Evolutionary conservation across 768 basidiomycete genomes (phyloP).

Genomic region (Pisolithus marmoratus): DNA sequence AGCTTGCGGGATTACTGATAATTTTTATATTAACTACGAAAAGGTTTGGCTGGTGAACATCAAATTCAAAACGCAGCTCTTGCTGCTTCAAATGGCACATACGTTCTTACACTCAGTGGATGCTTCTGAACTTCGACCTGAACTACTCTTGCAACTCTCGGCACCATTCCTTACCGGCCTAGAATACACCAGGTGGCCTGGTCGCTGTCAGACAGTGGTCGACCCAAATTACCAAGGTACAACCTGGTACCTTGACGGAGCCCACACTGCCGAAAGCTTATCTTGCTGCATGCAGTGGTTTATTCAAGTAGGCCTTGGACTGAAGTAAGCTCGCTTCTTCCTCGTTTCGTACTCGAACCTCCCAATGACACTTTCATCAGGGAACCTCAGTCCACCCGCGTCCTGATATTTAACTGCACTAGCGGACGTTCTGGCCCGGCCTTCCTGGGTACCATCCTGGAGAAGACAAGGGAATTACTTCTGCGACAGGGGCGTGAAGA

Average conservation of each 20-base stretch:
- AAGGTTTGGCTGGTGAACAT: conserved; percentile 82
- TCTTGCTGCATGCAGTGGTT: conserved; percentile 89
- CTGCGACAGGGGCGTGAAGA: conserved; percentile 33
- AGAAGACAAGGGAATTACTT: conserved; percentile 46
- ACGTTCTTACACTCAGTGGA: conserved; percentile 48
- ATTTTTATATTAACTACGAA: background rate
- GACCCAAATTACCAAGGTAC: conserved; percentile 50
- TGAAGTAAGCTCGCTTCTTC: conserved; percentile 26
- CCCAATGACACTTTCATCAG: background rate
- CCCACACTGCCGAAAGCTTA: conserved; percentile 90
- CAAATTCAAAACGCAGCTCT: conserved; percentile 86
- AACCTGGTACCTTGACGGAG: conserved; percentile 93
- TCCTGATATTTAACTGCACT: conserved; percentile 94
- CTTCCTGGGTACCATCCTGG: conserved; percentile 60
- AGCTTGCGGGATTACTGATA: conserved; percentile 1
- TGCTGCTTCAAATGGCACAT: conserved; percentile 67
- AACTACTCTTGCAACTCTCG: conserved; percentile 34
- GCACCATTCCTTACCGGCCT: conserved; percentile 56
- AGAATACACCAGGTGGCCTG: conserved; percentile 78
- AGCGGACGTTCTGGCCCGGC: conserved; percentile 74
- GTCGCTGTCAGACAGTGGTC: conserved; percentile 79
- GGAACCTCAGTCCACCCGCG: conserved; percentile 34
- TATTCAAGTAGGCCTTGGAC: conserved; percentile 49
- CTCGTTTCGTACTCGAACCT: background rate
- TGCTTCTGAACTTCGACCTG: background rate